Evolutionary conservation across 768 basidiomycete species (phyloP), one percentile per base, ranked within the genome.

Genomic region (Trametes punicea): DNA sequence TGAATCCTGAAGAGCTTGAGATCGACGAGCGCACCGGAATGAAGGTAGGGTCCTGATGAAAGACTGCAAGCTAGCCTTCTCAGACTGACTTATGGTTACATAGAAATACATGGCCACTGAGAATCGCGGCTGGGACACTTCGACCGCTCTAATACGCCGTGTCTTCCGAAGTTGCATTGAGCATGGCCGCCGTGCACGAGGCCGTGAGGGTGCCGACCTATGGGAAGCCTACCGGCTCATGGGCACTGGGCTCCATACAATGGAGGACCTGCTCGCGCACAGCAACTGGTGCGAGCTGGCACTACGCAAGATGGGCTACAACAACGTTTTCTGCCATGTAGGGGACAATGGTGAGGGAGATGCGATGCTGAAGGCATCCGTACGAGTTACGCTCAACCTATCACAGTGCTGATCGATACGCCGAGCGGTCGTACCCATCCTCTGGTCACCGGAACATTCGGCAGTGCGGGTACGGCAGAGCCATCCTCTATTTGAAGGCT

Each of bases 31-130:
- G 75, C 16, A 90, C 82, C 2, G 90, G 90, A 3, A 91, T 92
- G 89, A 90, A 90, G 77, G 83, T 84, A 59, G 21, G 51, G 26
- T 6, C 4, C 2, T 16, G 13, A n/a, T 9, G 34, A 7, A 7
- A 30, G 6, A n/a, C 6, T 20, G 10, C 4, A 23, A n/a, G 3
- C 21, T 6, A 11, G 20, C 21, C 6, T 23, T 4, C 6, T 11
- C 6, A 20, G 3, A 44, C 4, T 15, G 21, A 6, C 6, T 15
- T 5, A 3, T 16, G 7, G 13, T n/a, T n/a, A n/a, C 5, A 26
- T 57, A 87, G 85, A 91, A 87, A 56, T 90, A 88, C 69, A 91
- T 92, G 74, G 88, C 87, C 2, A 85, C 85, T 34, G 81, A 83
- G 64, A 72, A 77, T 49, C 73, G 78, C 45, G 77, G 78, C 31